A percentile compares a stretch with the other conserved stretches of the same genome.
Conservation (phyloP, 768 basidiomycete species). For the Russula compacta region DNA sequence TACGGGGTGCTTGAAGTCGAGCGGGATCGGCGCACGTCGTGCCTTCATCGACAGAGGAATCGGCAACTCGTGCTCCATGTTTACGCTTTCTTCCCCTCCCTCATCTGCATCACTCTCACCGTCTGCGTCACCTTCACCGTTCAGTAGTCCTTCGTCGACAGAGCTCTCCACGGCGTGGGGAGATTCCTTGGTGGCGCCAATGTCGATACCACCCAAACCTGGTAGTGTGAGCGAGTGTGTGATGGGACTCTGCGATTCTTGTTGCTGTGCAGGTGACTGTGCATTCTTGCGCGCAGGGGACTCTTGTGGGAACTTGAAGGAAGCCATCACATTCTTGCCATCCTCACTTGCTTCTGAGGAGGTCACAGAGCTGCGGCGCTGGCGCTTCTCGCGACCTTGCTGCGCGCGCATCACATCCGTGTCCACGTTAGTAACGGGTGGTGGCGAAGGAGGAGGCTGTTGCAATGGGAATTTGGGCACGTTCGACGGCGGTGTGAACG, state of each 20-base stretch:
- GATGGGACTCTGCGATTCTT: slow-evolving; percentile 31
- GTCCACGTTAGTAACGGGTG: slow-evolving; percentile 12
- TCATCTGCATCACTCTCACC: slow-evolving; percentile 16
- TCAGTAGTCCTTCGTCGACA: background rate
- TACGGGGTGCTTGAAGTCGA: slow-evolving; percentile 63
- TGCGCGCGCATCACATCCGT: slow-evolving; percentile 29
- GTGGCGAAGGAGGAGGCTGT: slow-evolving; percentile 27
- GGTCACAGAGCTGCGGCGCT: slow-evolving; percentile 43
- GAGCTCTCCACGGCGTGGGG: background rate
- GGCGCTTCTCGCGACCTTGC: slow-evolving; percentile 79
- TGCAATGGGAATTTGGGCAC: slow-evolving; percentile 49
- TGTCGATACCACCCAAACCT: slow-evolving; percentile 38
- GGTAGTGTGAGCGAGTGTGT: slow-evolving; percentile 61
- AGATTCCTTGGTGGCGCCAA: slow-evolving; percentile 19
- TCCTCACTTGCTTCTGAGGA: slow-evolving; percentile 45
- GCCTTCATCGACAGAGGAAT: slow-evolving; percentile 30
- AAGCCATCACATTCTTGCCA: slow-evolving; percentile 41
- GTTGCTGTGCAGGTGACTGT: slow-evolving; percentile 27
- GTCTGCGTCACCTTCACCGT: slow-evolving; percentile 23
- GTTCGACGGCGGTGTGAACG: slow-evolving; percentile 62
- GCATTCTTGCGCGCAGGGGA: slow-evolving; percentile 44
- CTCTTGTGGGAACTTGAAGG: slow-evolving; percentile 68
- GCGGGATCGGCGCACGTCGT: slow-evolving; percentile 67
- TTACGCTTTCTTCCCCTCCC: slow-evolving; percentile 9
- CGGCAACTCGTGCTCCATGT: slow-evolving; percentile 25